Percentiles rank a stretch among this genome's conserved stretches.
These are phyloP conservation scores for Russula abietina DNA, from an alignment of 768 basidiomycete species.

Conservation along the genomic window DNA sequence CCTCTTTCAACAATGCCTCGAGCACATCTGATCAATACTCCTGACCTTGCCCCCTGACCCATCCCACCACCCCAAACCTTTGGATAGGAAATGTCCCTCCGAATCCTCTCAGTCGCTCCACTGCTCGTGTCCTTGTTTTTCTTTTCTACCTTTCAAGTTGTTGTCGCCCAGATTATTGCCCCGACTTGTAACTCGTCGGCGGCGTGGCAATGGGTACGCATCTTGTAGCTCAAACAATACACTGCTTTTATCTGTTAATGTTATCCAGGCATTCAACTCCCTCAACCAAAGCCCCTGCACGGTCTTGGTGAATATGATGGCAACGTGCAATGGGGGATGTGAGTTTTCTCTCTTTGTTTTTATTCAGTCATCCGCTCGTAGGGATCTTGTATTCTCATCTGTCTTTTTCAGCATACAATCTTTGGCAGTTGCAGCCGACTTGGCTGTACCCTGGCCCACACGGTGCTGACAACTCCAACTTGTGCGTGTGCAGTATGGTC, in stretches of 20 bases:
- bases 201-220: not conserved
- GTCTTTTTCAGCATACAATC: not conserved
- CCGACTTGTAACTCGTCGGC: not conserved
- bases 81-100: not conserved
- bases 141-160: not conserved
- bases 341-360: not conserved
- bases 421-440: no score
- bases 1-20: no score
- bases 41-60: no score
- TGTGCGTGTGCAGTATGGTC: conserved; percentile 1
- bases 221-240: not conserved
- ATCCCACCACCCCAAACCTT: no score
- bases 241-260: no score
- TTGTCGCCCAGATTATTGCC: not conserved
- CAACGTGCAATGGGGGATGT: not conserved
- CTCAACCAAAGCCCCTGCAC: not conserved
- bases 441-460: not conserved
- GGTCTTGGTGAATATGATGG: not conserved
- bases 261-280: not conserved
- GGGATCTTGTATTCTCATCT: not conserved
- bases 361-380: no score
- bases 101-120: no score
- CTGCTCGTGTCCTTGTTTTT: not conserved
- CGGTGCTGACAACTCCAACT: not conserved
- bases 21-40: no score